phyloP scores from a whole-genome alignment of 768 basidiomycete species.

The Boletus tomentosulus region DNA sequence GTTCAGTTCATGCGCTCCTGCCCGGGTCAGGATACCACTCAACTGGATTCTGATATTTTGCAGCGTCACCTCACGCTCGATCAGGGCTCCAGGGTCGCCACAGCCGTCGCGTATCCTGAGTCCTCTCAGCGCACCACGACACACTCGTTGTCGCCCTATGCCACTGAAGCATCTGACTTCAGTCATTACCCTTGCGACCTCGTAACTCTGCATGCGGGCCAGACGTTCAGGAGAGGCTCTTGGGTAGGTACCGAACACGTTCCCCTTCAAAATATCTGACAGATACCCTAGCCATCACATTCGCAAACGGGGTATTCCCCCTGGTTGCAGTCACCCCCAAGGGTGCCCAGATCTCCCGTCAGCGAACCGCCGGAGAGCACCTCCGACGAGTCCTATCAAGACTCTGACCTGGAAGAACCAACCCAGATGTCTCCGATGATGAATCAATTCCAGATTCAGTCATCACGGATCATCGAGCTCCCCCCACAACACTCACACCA shows the following conservation, averaged over 20 bases:
- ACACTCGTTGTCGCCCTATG: constrained; percentile 13
- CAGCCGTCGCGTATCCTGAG: constrained; percentile 22
- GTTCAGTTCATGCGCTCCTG: constrained; percentile 29
- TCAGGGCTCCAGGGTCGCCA: not conserved
- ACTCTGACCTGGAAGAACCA: constrained; percentile 26
- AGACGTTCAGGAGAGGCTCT: constrained; percentile 19
- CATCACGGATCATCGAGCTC: constrained; percentile 8
- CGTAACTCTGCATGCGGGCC: constrained; percentile 6
- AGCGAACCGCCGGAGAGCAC: constrained; percentile 30
- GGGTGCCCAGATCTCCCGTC: constrained; percentile 22
- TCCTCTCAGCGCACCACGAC: constrained; percentile 32
- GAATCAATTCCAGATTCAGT: constrained; percentile 28
- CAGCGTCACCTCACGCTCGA: constrained; percentile 11
- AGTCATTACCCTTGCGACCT: constrained; percentile 8
- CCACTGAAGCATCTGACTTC: constrained; percentile 12
- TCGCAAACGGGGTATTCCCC: constrained; percentile 9
- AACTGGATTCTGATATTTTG: constrained; percentile 27
- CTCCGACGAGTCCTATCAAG: constrained; percentile 27
- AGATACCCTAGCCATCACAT: constrained; percentile 16
- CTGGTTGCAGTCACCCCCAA: constrained; percentile 12
- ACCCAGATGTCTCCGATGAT: constrained; percentile 30
- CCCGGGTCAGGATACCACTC: constrained; percentile 17
- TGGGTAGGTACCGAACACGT: constrained; percentile 20
- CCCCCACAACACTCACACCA: constrained; percentile 4
- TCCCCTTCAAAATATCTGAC: constrained; percentile 15